Conservation (phyloP, 1,139 yeast species). For the Pichia sp. region DNA sequence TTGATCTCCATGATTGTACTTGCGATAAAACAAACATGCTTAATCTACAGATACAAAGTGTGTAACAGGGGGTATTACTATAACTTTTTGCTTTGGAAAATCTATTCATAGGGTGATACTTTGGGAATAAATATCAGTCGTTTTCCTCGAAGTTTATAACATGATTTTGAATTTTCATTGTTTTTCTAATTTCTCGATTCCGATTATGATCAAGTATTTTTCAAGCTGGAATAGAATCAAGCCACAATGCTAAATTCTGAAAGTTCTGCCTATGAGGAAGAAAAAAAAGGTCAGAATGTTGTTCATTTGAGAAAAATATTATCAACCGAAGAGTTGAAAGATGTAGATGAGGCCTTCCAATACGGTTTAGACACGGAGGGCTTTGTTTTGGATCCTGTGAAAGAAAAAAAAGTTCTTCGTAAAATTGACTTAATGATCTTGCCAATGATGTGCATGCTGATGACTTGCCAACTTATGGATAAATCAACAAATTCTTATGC, state of each 20-base stretch:
- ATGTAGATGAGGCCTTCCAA: conserved; percentile 17
- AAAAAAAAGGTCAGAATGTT: not conserved
- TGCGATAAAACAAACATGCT: too few species aligned
- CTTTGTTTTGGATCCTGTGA: conserved; percentile 26
- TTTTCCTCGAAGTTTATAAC: too few species aligned
- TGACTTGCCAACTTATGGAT: conserved; percentile 62
- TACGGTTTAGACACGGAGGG: conserved; percentile 23
- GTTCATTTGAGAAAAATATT: not conserved
- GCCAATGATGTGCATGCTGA: conserved; percentile 52
- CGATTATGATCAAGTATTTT: too few species aligned
- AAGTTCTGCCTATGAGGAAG: not conserved
- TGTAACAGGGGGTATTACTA: too few species aligned
- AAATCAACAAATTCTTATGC: conserved; percentile 58
- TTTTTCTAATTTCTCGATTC: too few species aligned
- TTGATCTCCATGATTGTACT: too few species aligned
- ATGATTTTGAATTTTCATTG: too few species aligned
- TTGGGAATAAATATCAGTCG: too few species aligned
- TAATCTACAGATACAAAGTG: too few species aligned
- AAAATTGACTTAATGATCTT: conserved; percentile 53
- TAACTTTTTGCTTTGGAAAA: not conserved
- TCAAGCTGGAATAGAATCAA: too few species aligned
- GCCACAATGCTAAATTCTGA: not conserved
- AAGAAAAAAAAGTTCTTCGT: conserved; percentile 37
- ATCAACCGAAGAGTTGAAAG: conserved; percentile 4
- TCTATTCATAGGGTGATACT: too few species aligned